Base-by-base conservation (phyloP, 2,329 filamentous ascomycete genomes). In the Cercospora sp. region DNA sequence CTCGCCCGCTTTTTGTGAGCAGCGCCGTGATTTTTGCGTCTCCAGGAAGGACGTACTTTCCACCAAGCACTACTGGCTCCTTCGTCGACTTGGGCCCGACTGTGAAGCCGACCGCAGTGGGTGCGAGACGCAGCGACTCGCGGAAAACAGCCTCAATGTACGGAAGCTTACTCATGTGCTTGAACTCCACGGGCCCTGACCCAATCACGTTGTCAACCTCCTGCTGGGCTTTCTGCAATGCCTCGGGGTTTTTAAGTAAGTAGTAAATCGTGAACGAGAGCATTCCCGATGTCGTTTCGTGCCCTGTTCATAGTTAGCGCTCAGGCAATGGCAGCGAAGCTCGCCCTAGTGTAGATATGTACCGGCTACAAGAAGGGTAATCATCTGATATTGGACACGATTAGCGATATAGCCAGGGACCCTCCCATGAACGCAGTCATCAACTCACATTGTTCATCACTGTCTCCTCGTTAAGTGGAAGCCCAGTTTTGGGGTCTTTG, bases 201-300 rank as follows among this genome's bases (percentile, higher is more conserved):
- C 89, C 89, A 55, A 91, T 77, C 1, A 92, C 87, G 0, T 79
- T 73, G 73, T 93, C 90, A 5, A 93, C 87, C 74, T 93, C 90
- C 67, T 87, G 77, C 70, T 90, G 89, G 0, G 88, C 88, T 69
- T 87, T 87, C 36, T 79, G 80, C 67, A 89, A 87, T 2, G 83
- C 81, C 1, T 84, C 81, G 0, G 89, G 90, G 71, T 89, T 83
- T 74, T 88, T 89, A 36, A 91, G 77, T 1, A 93, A 81, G 64
- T 89, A 83, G 75, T 88, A 89, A 59, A 91, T 85, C 0, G 85
- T 79, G 74, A 91, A 92, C 0, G 88, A 86, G 8, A 93, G 77
- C 12, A 90, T 78, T 1, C 89, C 90, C 1, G 88, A 87, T 0
- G 90, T 90, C 0, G 91, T 93, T 73, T 92, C 90, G 70, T 91